A percentile compares a stretch with the other conserved stretches of the same genome.
These are phyloP conservation scores for Amanita rubescens DNA, from an alignment of 768 basidiomycete genomes.

Conservation along the genomic window DNA sequence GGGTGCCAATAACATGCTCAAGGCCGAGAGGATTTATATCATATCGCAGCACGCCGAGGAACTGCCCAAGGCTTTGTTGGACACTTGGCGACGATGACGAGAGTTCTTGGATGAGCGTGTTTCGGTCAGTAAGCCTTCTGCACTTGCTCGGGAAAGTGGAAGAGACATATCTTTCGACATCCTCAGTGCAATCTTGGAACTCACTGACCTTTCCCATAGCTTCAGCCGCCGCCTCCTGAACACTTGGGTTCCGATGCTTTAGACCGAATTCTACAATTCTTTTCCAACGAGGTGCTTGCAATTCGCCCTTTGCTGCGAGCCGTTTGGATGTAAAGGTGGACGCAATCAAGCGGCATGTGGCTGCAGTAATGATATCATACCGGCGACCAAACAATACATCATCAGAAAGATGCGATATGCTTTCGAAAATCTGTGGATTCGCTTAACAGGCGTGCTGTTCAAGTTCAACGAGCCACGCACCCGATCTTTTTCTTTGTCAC, in stretches of 20 bases:
- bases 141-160: slow-evolving; percentile 11
- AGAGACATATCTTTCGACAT: slow-evolving; percentile 67
- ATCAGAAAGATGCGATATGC: slow-evolving; percentile 49
- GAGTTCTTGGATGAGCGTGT: slow-evolving; percentile 61
- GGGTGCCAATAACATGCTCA: slow-evolving; percentile 43
- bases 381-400: slow-evolving; percentile 54
- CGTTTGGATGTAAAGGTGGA: slow-evolving; percentile 54
- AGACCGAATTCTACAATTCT: slow-evolving; percentile 64
- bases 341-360: slow-evolving; percentile 67
- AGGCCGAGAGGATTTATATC: slow-evolving; percentile 44
- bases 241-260: slow-evolving; percentile 52
- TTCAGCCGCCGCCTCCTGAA: slow-evolving; percentile 71
- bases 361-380: slow-evolving; percentile 64
- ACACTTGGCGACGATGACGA: slow-evolving; percentile 39
- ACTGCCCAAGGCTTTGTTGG: slow-evolving; percentile 68
- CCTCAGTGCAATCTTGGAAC: slow-evolving; percentile 54
- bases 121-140: slow-evolving; percentile 7
- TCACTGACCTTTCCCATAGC: slow-evolving; percentile 66
- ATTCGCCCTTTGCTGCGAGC: slow-evolving; percentile 30
- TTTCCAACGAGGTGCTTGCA: slow-evolving; percentile 48
- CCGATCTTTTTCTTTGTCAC: neutral
- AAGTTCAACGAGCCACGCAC: neutral
- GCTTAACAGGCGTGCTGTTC: neutral
- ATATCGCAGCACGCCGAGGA: slow-evolving; percentile 68
- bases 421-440: slow-evolving; percentile 51